Conservation (phyloP, 2,329 filamentous ascomycete species). For the Venturia aucupariae region DNA sequence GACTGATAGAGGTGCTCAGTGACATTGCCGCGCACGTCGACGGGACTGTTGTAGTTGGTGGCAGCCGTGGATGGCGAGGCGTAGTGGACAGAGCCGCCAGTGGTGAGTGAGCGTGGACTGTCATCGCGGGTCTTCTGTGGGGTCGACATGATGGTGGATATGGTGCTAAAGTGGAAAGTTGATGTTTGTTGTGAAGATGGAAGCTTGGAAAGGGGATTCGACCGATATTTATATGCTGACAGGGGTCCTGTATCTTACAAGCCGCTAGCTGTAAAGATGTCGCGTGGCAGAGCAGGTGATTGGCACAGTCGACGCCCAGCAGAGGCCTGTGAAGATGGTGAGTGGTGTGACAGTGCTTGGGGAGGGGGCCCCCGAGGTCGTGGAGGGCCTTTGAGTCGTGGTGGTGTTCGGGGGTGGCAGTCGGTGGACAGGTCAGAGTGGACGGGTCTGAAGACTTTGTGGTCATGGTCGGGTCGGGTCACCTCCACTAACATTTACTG, state of each 20-base stretch:
- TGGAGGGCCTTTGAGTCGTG: not conserved
- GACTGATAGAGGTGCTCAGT: constrained; percentile 4
- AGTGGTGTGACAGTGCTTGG: not conserved
- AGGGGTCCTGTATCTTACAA: not conserved
- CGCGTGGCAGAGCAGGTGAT: constrained; percentile 4
- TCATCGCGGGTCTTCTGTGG: constrained; percentile 9
- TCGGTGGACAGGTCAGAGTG: too few relatives aligned
- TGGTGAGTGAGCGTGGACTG: not conserved
- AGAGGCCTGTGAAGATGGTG: not conserved
- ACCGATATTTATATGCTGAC: not conserved
- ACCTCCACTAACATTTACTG: too few relatives aligned
- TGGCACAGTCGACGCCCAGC: not conserved
- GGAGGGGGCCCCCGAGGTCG: not conserved
- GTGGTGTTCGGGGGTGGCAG: not conserved
- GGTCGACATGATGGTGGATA: constrained; percentile 7
- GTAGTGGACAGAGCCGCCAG: constrained; percentile 6
- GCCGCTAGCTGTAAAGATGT: not conserved
- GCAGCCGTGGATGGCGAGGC: constrained; percentile 12
- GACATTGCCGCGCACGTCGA: constrained; percentile 3
- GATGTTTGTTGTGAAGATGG: not conserved
- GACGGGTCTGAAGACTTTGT: too few relatives aligned
- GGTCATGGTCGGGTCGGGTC: too few relatives aligned
- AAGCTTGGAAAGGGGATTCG: not conserved
- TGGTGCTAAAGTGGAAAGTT: not conserved
- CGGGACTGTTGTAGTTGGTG: constrained; percentile 11